Conservation (phyloP, 768 basidiomycete species). For the Strobilomyces echinocephalus region DNA sequence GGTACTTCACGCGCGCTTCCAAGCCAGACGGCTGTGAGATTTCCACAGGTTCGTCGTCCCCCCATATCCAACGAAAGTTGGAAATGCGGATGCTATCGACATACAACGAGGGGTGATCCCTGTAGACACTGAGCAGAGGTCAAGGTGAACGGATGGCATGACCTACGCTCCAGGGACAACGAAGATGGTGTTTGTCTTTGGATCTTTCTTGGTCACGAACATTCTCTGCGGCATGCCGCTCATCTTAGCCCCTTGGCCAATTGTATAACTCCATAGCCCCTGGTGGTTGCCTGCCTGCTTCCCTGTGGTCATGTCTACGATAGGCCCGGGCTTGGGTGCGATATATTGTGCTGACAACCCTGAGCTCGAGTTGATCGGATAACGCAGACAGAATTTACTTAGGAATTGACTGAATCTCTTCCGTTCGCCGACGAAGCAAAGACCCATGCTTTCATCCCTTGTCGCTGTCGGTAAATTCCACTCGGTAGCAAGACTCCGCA, state of each 20-base stretch:
- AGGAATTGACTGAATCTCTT: conserved; percentile 68
- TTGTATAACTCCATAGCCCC: conserved; percentile 81
- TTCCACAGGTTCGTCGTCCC: conserved; percentile 46
- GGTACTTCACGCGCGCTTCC: conserved; percentile 51
- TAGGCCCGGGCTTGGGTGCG: conserved; percentile 59
- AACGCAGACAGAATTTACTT: conserved; percentile 39
- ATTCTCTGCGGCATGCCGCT: conserved; percentile 54
- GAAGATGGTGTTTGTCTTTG: conserved; percentile 57
- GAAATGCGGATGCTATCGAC: conserved; percentile 35
- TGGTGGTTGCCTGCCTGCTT: conserved; percentile 54
- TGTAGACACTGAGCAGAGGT: conserved; percentile 21
- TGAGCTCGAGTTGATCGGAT: neutral
- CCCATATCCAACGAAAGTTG: conserved; percentile 78
- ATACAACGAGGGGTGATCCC: conserved; percentile 58
- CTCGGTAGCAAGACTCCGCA: conserved; percentile 64
- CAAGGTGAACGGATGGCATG: neutral
- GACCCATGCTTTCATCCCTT: conserved; percentile 84
- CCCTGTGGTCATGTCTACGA: conserved; percentile 56
- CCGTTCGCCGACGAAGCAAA: conserved; percentile 90
- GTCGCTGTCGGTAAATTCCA: conserved; percentile 66
- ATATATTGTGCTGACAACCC: conserved; percentile 66
- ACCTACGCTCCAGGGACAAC: conserved; percentile 71
- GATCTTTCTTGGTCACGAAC: conserved; percentile 74
- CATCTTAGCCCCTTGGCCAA: conserved; percentile 76
- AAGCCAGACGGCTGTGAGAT: conserved; percentile 43